Conservation (phyloP, 169 alveolate genomes). For the Pseudocohnilembus persalinus region DNA sequence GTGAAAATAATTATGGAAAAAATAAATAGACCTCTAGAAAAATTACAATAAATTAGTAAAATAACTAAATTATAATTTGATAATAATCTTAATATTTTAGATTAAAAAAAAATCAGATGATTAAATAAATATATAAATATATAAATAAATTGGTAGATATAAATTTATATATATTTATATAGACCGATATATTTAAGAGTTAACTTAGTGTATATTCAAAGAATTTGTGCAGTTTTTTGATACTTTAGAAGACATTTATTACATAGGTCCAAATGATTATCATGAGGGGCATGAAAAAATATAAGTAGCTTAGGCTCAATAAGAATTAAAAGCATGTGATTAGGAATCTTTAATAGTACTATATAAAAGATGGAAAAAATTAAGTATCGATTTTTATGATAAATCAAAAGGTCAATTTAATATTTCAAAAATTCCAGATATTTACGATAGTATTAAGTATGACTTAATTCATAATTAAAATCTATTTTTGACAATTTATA, state of each 20-base stretch:
- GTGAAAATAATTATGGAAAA: neutral
- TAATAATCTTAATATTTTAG: too few species aligned
- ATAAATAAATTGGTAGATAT: too few species aligned
- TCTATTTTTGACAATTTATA: conserved; percentile 45
- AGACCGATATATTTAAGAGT: neutral
- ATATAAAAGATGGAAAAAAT: conserved; percentile 75
- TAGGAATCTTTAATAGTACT: conserved; percentile 16
- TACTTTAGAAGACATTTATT: neutral
- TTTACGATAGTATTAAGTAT: conserved; percentile 77
- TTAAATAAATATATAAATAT: too few species aligned
- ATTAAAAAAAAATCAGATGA: too few species aligned
- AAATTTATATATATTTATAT: too few species aligned
- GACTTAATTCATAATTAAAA: conserved; percentile 74
- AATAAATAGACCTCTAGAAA: neutral
- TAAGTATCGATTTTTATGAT: conserved; percentile 63
- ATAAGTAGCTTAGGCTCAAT: neutral
- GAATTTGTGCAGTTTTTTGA: neutral
- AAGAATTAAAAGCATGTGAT: neutral
- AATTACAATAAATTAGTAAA: neutral
- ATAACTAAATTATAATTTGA: too few species aligned
- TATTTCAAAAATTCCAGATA: conserved; percentile 79
- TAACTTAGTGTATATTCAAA: neutral
- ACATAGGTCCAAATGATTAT: neutral
- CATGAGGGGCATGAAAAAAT: neutral
- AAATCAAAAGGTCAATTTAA: conserved; percentile 56